Evolutionary conservation across 2,329 filamentous ascomycete genomes (phyloP), one percentile per base, ranked within the genome.

Genomic region (Aspergillus fructus): DNA sequence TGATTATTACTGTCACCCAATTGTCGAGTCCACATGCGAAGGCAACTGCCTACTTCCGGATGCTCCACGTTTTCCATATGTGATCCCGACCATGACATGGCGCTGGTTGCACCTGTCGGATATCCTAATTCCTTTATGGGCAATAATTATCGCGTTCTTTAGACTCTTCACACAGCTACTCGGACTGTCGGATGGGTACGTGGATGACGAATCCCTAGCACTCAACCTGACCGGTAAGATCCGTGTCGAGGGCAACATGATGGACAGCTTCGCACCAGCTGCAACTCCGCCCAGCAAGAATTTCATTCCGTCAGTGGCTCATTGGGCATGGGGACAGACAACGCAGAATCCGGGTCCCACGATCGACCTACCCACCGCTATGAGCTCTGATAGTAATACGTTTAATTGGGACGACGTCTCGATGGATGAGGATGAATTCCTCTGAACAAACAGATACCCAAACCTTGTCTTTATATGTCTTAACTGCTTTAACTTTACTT

Each of bases 11-110:
- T 83, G 80, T 65, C 79, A 83, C 48, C 79, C 79, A 3, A 60
- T 71, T 7, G 79, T 81, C 58, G 79, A 81, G 4, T 63, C 71
- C 12, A 74, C 65, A 7, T 84, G 83, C 62, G 69, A 75, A 37
- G 80, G 79, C 21, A 82, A 79, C 58, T 81, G 80, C 53, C 72
- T 83, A 34, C 73, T 78, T 43, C 76, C 76, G 19, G 73, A 83
- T 59, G 81, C 81, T 9, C 84, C 84, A 0, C 65, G 73, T 21
- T 83, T 79, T 50, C 84, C 84, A 0, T 83, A 79, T 59, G 82
- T 84, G 5, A 75, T 84, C 5, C 81, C 82, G 3, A 85, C 82
- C 3, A 75, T 86, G 66, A 56, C 84, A 3, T 82, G 70, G 70
- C 76, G 77, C 23, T 79, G 77, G 77, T 73, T 74, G 15, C 72